A percentile compares a stretch with the other conserved stretches of the same genome.
Evolutionary conservation across 257 asterid species (phyloP).

Genomic region (Ilex aquifolium): DNA sequence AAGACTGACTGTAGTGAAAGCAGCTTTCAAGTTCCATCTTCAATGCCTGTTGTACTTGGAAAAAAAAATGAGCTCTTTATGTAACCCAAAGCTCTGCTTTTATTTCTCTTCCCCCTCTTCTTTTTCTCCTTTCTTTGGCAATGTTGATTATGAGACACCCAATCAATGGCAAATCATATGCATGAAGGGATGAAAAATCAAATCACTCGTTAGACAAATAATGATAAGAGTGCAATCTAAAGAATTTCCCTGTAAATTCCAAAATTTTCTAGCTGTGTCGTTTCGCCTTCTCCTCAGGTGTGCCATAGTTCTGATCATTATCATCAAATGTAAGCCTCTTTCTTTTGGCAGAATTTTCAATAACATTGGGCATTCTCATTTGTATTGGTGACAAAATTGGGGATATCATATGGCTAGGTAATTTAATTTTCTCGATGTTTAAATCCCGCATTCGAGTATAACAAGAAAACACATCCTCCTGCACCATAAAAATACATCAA

Average conservation of each 20-base stretch:
- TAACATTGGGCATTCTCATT: conserved; percentile 11
- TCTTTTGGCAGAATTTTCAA: conserved; percentile 38
- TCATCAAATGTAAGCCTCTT: conserved; percentile 47
- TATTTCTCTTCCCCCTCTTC: conserved; percentile 2
- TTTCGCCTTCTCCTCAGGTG: conserved; percentile 24
- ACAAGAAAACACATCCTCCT: conserved; percentile 47
- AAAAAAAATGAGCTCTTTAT: conserved; percentile 11
- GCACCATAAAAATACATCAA: background rate
- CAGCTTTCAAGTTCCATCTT: conserved; percentile 18
- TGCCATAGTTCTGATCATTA: conserved; percentile 3
- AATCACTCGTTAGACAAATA: too few species aligned
- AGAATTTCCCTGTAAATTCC: background rate
- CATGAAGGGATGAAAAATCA: background rate
- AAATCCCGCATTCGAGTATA: conserved; percentile 26
- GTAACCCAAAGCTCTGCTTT: conserved; percentile 20
- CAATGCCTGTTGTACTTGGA: conserved; percentile 11
- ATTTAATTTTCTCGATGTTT: conserved; percentile 14
- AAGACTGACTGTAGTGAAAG: background rate
- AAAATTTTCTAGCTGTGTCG: conserved; percentile 13
- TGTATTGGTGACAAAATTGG: conserved; percentile 38
- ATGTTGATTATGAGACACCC: conserved; percentile 13
- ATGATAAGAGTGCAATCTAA: background rate
- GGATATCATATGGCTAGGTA: conserved; percentile 20
- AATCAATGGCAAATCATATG: conserved; percentile 16
- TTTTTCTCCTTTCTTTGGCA: conserved; percentile 4